Base-by-base conservation (phyloP, 129 eudicot genomes). In the Calendula officinalis region DNA sequence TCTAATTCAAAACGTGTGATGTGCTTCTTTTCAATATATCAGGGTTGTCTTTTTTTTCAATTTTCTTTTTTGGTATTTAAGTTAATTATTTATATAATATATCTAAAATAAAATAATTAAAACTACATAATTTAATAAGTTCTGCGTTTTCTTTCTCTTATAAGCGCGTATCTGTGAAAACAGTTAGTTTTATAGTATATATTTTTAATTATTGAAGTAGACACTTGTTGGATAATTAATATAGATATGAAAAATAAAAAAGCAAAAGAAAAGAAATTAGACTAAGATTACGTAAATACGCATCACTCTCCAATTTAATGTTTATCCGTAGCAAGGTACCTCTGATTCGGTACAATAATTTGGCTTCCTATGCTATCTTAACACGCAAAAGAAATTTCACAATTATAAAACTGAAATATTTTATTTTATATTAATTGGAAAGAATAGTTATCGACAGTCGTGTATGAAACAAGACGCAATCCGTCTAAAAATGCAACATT, bases 381-480 rank as follows among this genome's bases (percentile, higher is more conserved):
- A 62, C 70, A 72, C 70, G 77, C 49, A 62, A 72, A 59, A 56
- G 65, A 46, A 69, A 57, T 69, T 55, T 69, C 40, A 69, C 45
- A 39, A 35, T n/a, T n/a, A n/a, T n/a, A n/a, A n/a, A n/a, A n/a
- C n/a, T n/a, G n/a, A n/a, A n/a, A n/a, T n/a, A n/a, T n/a, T n/a
- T n/a, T n/a, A n/a, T n/a, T n/a, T n/a, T n/a, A n/a, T n/a, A n/a
- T n/a, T n/a, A n/a, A n/a, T n/a, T n/a, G n/a, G n/a, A n/a, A n/a
- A n/a, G n/a, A n/a, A n/a, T n/a, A n/a, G n/a, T n/a, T n/a, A n/a
- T n/a, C n/a, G n/a, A n/a, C n/a, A n/a, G n/a, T n/a, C n/a, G n/a
- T n/a, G n/a, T n/a, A n/a, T n/a, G n/a, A n/a, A n/a, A n/a, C n/a
- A n/a, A n/a, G n/a, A n/a, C n/a, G n/a, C n/a, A n/a, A n/a, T n/a